Base-by-base conservation (phyloP, 2,329 filamentous ascomycete genomes). In the Fusarium avenaceum region DNA sequence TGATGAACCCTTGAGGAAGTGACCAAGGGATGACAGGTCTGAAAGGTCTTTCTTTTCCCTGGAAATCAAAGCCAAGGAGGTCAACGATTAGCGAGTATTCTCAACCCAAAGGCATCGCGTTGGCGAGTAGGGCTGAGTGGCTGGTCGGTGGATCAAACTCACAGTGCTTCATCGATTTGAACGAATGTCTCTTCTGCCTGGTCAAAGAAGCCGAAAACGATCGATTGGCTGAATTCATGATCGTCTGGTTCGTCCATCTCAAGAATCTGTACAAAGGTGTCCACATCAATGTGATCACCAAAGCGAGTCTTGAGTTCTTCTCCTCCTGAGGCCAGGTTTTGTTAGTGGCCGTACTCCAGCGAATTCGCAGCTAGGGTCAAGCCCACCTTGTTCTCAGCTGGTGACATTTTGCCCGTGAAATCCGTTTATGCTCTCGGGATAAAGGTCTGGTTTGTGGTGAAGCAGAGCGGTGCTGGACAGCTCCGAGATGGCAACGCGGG, bases 1-100 rank as follows among this genome's bases (percentile, higher is more conserved):
- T 10, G 95, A 97, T 8, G 95, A 98, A 63, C 96, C 96, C 82
- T 99, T 99, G 72, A 99, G 86, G 82, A 97, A 99, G 81, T 99
- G 96, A 42, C 96, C 96, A 32, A 97, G 89, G 53, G 87, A 86
- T 33, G 93, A 97, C 38, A 98, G 88, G 70, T 89, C 83, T n/a
- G 82, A 79, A 58, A 98, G 88, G 62, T 97, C 85, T 75, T 87
- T 85, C 3, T 86, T 78, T 70, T 88, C 79, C 69, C 94, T 97
- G 22, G 76, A 14, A 14, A 38, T 8, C 6, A 20, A 11, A 15
- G 33, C 33, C 28, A 28, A 19, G n/a, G 11, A 26, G 24, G 13
- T 8, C 35, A 24, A 22, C 24, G 14, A 33, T 64, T 40, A 64
- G 61, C 43, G 6, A 15, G n/a, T 17, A 19, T 39, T 58, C 46